These are phyloP conservation scores for Moesziomyces aphidis DNA, from an alignment of 1,284 basidiomycete genomes.

Conservation along the genomic window DNA sequence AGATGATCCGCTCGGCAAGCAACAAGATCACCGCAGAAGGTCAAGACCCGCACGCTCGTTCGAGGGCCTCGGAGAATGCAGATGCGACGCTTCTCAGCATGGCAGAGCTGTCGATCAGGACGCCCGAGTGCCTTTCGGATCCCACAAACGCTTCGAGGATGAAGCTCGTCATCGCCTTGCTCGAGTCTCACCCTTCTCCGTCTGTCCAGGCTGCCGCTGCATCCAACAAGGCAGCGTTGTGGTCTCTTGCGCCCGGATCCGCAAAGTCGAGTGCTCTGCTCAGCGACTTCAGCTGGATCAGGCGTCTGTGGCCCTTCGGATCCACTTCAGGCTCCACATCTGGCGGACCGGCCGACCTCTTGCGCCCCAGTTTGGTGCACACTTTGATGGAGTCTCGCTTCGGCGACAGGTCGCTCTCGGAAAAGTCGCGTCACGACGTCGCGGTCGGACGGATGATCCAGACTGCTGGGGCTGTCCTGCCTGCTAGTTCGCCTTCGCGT, in stretches of 20 bases:
- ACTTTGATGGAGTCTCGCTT: conserved; percentile 36
- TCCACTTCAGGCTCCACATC: conserved; percentile 4
- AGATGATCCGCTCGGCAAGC: conserved; percentile 26
- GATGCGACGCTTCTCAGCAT: conserved; percentile 30
- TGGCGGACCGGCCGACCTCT: conserved; percentile 34
- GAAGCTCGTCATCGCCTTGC: conserved; percentile 28
- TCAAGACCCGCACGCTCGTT: conserved; percentile 1
- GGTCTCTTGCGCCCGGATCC: conserved; percentile 21
- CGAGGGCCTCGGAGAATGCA: conserved; percentile 3
- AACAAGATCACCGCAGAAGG: conserved; percentile 12
- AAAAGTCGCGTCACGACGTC: conserved; percentile 35
- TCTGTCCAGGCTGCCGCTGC: conserved; percentile 30
- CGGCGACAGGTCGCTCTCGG: conserved; percentile 30
- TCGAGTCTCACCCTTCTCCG: conserved; percentile 20
- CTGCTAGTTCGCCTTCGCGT: conserved; percentile 41
- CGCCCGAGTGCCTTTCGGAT: conserved; percentile 11
- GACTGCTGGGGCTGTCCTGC: conserved; percentile 29
- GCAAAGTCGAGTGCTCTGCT: conserved; percentile 18
- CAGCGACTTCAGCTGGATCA: conserved; percentile 35
- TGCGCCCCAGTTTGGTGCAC: conserved; percentile 33
- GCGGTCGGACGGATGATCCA: conserved; percentile 36
- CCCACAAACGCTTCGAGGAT: conserved; percentile 15
- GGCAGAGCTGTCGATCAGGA: conserved; percentile 34
- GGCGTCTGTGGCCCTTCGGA: conserved; percentile 25
- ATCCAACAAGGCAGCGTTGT: conserved; percentile 27